A percentile compares a stretch with the other conserved stretches of the same genome.
Evolutionary conservation across 306 rosid species (phyloP).

Genomic region (Vigna radiata): DNA sequence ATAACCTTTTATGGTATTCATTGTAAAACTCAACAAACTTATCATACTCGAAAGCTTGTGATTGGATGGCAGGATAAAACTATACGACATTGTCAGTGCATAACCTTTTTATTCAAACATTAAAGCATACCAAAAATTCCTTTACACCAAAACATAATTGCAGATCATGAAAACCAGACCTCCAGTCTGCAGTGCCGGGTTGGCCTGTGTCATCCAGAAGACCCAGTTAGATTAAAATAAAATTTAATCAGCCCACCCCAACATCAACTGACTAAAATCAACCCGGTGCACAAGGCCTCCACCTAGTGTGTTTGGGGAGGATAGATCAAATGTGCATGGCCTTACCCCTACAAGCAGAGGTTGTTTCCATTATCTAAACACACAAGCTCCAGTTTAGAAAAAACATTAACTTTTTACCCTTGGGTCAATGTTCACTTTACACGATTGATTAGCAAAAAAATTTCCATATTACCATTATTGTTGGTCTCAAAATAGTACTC

Average conservation of each 20-base stretch:
- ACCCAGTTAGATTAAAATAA: constrained; percentile 23
- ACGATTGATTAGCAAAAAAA: not conserved
- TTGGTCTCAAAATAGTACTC: constrained; percentile 74
- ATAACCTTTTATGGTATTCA: too few species aligned
- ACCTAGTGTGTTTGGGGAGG: not conserved
- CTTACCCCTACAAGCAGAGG: not conserved
- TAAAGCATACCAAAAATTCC: constrained; percentile 76
- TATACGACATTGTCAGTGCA: too few species aligned
- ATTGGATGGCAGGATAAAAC: too few species aligned
- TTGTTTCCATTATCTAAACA: not conserved
- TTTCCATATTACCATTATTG: constrained; percentile 51
- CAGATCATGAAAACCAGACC: constrained; percentile 62
- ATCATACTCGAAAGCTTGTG: too few species aligned
- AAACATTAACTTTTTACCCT: not conserved
- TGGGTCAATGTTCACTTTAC: not conserved
- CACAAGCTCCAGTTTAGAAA: not conserved
- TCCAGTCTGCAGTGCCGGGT: constrained; percentile 55
- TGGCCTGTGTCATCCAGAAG: constrained; percentile 54
- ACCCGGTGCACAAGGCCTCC: not conserved
- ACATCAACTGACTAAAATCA: constrained; percentile 8
- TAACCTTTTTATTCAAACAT: not conserved
- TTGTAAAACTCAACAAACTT: too few species aligned
- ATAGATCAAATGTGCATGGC: not conserved
- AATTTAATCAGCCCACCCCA: constrained; percentile 23
- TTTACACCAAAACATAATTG: constrained; percentile 86